Evolutionary conservation across 176 grass and related monocot genomes (phyloP), one percentile per base, ranked within the genome.

Genomic region (Tillandsia fasciculata): DNA sequence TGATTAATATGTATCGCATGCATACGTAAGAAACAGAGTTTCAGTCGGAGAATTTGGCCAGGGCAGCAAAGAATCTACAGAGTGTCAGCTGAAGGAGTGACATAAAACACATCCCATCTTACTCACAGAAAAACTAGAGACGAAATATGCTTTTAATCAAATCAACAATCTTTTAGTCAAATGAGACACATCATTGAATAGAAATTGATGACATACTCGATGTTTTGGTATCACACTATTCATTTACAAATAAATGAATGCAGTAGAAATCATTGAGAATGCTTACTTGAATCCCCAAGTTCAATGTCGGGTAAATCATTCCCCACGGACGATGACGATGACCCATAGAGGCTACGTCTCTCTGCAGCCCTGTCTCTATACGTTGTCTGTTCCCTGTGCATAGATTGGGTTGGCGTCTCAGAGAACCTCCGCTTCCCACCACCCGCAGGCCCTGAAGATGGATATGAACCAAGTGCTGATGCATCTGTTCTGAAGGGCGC

Each of bases 341-440:
- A 90, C 53, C 90, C 90, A 69, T 99, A 94, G 3, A 99, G 72
- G 70, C 17, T 99, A 63, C 95, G 76, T 86, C 95, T 93, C 79
- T 99, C 95, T 53, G 95, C 95, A 49, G 95, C 95, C 26, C 95
- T 79, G 54, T 99, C 95, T 93, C 95, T 93, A 51, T 99, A 99
- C 50, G 84, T 83, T 50, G 73, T 72, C 70, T 88, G 77, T 52
- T 80, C 77, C 63, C 72, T 80, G 66, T 69, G 26, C 56, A 50
- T 58, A 22, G 77, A 51, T 50, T 80, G 83, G n/a, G 59, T 75
- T 70, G 90, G 95, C 67, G 75, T 86, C 73, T 99, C 95, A 26
- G 94, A 99, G 83, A 99, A 99, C 52, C 95, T 88, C 4, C 95
- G 86, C 75, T 85, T 99, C 49, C 81, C 95, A 72, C 77, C 83